Evolutionary conservation across 345 rosid species (phyloP), one percentile per base, ranked within the genome.

Genomic region (Salix dunnii): DNA sequence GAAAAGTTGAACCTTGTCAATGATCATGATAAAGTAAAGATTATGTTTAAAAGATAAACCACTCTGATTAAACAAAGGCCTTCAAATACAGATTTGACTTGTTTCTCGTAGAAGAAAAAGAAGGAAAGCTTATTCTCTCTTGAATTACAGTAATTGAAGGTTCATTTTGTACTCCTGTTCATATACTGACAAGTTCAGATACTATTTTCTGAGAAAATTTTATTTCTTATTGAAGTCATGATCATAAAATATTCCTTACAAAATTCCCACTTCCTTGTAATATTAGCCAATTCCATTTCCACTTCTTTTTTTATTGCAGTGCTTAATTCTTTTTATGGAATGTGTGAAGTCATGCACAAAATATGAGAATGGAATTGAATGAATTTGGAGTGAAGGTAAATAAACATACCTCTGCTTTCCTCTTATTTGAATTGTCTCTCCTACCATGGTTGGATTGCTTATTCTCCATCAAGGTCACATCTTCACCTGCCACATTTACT

Each of bases 341-440:
- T 9, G 21, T n/a, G 35, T 21, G 11, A 73, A 36, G 6, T 40
- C 40, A 27, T 13, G 21, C 48, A 27, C 17, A 6, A 36, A 63
- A 33, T 38, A 21, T 2, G 28, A 23, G 30, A 77, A 76, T 36
- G 35, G 5, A 73, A 66, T 18, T 17, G 3, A 63, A 35, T 67
- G 55, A 55, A 68, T 25, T 58, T 58, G 25, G 18, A 51, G 42
- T 66, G 28, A 68, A 72, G 21, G 61, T n/a, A 61, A 27, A 23
- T 21, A 46, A n/a, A 55, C 87, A 23, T 58, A 89, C 90, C 89
- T 85, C 83, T 70, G 74, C 42, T 77, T 88, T 86, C 78, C 89
- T 86, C 86, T 86, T 86, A 71, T 67, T 83, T 68, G 79, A 58
- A 65, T 70, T 25, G 23, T 51, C 58, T 27, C 40, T 42, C 27